A percentile compares a stretch with the other conserved stretches of the same genome.
Evolutionary conservation across 169 alveolate genomes (phyloP).

Genomic region (Plasmodium vivax): DNA sequence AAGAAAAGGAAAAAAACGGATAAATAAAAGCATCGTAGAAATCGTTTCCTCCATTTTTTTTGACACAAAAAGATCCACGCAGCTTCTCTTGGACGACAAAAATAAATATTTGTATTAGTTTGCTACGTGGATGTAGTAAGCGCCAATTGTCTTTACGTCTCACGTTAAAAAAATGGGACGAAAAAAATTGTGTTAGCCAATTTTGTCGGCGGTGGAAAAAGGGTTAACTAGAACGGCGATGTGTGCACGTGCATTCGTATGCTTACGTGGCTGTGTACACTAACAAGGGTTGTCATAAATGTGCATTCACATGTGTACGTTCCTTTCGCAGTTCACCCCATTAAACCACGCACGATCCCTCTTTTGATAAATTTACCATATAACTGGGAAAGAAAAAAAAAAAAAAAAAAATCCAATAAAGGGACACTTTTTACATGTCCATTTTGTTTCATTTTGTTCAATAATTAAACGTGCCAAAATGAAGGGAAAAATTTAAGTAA

Average conservation of each 20-base stretch:
- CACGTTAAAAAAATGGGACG: background rate
- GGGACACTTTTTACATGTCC: background rate
- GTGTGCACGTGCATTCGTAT: background rate
- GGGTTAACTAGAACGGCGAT: background rate
- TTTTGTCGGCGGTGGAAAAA: background rate
- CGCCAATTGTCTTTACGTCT: background rate
- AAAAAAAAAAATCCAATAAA: background rate
- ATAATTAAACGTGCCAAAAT: background rate
- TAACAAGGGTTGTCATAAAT: background rate
- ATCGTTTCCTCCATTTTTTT: constrained; percentile 93
- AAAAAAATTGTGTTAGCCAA: background rate
- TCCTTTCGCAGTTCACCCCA: background rate
- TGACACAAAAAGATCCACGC: constrained; percentile 96
- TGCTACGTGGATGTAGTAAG: background rate
- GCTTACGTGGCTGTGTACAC: background rate
- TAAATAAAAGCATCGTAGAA: constrained; percentile 91
- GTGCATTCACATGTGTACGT: background rate
- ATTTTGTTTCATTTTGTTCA: constrained; percentile 3
- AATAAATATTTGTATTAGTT: constrained; percentile 66
- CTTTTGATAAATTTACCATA: background rate
- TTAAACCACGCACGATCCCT: background rate
- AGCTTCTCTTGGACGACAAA: constrained; percentile 90
- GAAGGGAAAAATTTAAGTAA: background rate
- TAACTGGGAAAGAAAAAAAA: background rate
- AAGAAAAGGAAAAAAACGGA: constrained; percentile 90